A percentile compares a stretch with the other conserved stretches of the same genome.
Evolutionary conservation across 768 basidiomycete species (phyloP).

Genomic region (Inosperma sp.): DNA sequence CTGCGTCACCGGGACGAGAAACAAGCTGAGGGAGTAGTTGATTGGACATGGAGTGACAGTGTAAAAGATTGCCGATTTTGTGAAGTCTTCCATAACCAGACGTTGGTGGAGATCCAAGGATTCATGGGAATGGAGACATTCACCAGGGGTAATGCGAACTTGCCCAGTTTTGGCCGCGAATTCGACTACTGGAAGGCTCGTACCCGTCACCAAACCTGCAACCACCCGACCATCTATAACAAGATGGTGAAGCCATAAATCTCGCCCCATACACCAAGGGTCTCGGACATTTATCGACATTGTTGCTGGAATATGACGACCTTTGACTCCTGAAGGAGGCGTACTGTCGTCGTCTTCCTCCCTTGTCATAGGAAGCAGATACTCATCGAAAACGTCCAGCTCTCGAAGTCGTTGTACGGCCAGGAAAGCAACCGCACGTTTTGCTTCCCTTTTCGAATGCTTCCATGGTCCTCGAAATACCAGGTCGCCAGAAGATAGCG

Average conservation of each 20-base stretch:
- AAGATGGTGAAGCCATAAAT: conserved; percentile 62
- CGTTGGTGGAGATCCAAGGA: conserved; percentile 46
- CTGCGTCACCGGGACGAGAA: conserved; percentile 61
- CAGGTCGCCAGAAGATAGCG: conserved; percentile 51
- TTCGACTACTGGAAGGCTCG: conserved; percentile 45
- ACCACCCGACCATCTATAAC: conserved; percentile 43
- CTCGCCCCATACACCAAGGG: conserved; percentile 58
- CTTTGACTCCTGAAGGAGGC: conserved; percentile 51
- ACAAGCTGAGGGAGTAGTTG: conserved; percentile 48
- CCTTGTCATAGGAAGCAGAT: conserved; percentile 67
- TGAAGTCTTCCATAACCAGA: conserved; percentile 59
- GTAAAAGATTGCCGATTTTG: conserved; percentile 55
- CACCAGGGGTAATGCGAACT: conserved; percentile 33
- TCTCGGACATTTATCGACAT: conserved; percentile 60
- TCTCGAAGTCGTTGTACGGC: conserved; percentile 66
- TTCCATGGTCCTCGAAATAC: conserved; percentile 55
- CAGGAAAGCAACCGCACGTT: conserved; percentile 74
- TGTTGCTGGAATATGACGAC: conserved; percentile 42
- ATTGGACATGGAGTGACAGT: conserved; percentile 58
- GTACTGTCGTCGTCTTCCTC: conserved; percentile 44
- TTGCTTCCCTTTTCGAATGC: conserved; percentile 74
- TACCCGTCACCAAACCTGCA: conserved; percentile 68
- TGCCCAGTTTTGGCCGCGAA: conserved; percentile 32
- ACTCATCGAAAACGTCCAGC: conserved; percentile 77
- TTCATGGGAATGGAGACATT: conserved; percentile 36